phyloP scores from a whole-genome alignment of 2,329 filamentous ascomycete species.

The Helicocarpus griseus region DNA sequence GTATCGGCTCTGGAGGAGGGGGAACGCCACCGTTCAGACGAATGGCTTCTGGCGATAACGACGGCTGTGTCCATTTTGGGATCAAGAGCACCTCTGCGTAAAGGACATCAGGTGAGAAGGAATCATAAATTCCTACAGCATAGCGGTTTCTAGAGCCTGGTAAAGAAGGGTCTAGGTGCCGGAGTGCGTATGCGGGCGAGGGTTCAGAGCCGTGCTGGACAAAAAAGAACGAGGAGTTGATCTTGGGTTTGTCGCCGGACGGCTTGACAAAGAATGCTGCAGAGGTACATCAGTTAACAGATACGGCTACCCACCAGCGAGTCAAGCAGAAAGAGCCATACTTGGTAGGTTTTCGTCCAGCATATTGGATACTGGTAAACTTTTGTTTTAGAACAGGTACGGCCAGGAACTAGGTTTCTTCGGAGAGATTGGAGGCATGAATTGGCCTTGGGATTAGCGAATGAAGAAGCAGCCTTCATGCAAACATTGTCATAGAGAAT shows the following conservation, averaged over 20 bases:
- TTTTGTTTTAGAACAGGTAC: too few species aligned
- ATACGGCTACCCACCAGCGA: conserved; percentile 4
- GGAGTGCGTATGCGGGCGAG: conserved; percentile 67
- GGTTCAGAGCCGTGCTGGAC: conserved; percentile 73
- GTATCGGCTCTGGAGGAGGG: conserved; percentile 58
- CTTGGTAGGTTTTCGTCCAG: conserved; percentile 89
- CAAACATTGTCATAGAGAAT: background rate
- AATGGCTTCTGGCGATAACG: conserved; percentile 70
- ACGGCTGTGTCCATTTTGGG: conserved; percentile 78
- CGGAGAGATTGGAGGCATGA: background rate
- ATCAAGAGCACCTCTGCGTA: conserved; percentile 78
- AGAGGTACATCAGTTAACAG: conserved; percentile 9
- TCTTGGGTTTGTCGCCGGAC: conserved; percentile 35
- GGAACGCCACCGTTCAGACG: conserved; percentile 57
- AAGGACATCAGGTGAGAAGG: conserved; percentile 67
- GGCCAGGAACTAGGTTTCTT: background rate
- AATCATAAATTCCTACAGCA: conserved; percentile 74
- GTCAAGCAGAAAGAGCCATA: too few species aligned
- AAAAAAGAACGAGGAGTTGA: conserved; percentile 31
- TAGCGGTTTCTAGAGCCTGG: conserved; percentile 71
- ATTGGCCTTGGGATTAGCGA: background rate
- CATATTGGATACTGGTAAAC: conserved; percentile 57
- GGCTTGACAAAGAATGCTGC: conserved; percentile 52
- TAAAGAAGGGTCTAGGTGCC: conserved; percentile 61
- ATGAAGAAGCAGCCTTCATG: background rate